These are phyloP conservation scores for Botryosphaeria agaves DNA, from an alignment of 2,329 filamentous ascomycete genomes.

Conservation along the genomic window DNA sequence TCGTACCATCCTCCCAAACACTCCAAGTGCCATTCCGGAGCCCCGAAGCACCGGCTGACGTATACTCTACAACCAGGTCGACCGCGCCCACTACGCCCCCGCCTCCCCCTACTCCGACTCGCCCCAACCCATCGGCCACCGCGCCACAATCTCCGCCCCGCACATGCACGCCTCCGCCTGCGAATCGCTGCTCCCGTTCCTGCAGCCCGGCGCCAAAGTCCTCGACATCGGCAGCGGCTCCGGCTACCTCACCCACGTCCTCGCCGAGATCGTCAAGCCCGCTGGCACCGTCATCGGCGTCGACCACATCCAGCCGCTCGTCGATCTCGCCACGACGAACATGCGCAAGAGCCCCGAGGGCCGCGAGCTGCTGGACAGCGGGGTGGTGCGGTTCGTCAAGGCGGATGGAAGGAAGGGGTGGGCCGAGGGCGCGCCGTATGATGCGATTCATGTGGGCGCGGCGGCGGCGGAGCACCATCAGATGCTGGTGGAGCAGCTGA, in stretches of 20 bases:
- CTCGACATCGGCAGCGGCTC: slow-evolving; percentile 31
- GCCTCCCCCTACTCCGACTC: slow-evolving; percentile 53
- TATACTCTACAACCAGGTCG: slow-evolving; percentile 39
- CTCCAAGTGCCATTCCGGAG: too few relatives aligned
- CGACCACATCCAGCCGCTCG: slow-evolving; percentile 30
- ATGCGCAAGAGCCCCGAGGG: slow-evolving; percentile 25
- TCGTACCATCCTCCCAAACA: background rate
- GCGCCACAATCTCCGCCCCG: slow-evolving; percentile 54
- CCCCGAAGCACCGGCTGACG: background rate
- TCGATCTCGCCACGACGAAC: slow-evolving; percentile 22
- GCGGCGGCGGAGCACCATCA: slow-evolving; percentile 59
- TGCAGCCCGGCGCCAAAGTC: slow-evolving; percentile 32
- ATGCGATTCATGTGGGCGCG: slow-evolving; percentile 91
- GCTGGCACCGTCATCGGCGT: slow-evolving; percentile 27
- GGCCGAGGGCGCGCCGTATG: slow-evolving; percentile 43
- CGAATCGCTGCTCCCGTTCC: slow-evolving; percentile 41
- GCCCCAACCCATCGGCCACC: slow-evolving; percentile 49
- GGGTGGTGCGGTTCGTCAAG: slow-evolving; percentile 51
- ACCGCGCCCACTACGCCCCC: slow-evolving; percentile 72
- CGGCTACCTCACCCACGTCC: slow-evolving; percentile 70
- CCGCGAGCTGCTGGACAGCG: slow-evolving; percentile 41
- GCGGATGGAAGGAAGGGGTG: slow-evolving; percentile 44
- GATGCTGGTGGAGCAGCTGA: slow-evolving; percentile 59
- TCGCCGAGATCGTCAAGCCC: slow-evolving; percentile 56
- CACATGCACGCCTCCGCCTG: slow-evolving; percentile 55